A percentile compares a stretch with the other conserved stretches of the same genome.
phyloP scores from a whole-genome alignment of 2,329 filamentous ascomycete species.

The Ascochyta viciae-villosae region DNA sequence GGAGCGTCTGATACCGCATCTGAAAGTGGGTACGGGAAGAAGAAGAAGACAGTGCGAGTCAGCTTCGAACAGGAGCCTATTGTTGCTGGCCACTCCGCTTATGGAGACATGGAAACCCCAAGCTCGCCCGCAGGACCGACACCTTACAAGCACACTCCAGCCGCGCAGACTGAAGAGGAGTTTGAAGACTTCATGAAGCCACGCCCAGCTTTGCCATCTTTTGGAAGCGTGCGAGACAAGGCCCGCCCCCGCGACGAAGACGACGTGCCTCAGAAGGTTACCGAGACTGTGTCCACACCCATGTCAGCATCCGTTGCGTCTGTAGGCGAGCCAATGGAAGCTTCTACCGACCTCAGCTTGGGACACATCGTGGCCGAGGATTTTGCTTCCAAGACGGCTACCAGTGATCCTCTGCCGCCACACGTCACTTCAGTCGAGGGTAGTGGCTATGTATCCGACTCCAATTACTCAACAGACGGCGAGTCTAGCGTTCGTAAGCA shows the following conservation, averaged over 20 bases:
- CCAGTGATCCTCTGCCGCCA: constrained; percentile 70
- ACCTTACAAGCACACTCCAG: constrained; percentile 55
- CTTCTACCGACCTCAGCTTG: constrained; percentile 67
- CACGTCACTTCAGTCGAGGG: constrained; percentile 74
- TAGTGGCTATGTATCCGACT: constrained; percentile 68
- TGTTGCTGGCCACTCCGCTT: constrained; percentile 58
- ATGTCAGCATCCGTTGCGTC: constrained; percentile 44
- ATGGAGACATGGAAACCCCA: constrained; percentile 29
- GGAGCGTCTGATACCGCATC: constrained; percentile 66
- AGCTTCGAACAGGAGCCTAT: constrained; percentile 79
- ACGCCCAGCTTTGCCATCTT: constrained; percentile 74
- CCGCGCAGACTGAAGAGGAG: constrained; percentile 62
- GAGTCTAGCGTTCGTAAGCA: constrained; percentile 20
- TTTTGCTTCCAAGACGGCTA: constrained; percentile 53
- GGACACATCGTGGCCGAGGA: constrained; percentile 65
- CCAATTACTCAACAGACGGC: constrained; percentile 38
- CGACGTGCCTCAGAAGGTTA: constrained; percentile 60
- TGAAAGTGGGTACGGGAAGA: constrained; percentile 44
- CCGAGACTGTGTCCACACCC: constrained; percentile 51
- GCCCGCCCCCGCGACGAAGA: constrained; percentile 57
- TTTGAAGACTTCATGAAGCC: constrained; percentile 73
- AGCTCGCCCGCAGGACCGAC: constrained; percentile 30
- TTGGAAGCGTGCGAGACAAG: constrained; percentile 75
- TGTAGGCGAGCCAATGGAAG: constrained; percentile 52
- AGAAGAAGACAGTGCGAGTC: constrained; percentile 71